Evolutionary conservation across 2,329 filamentous ascomycete species (phyloP).

Genomic region (Aplosporella prunicola): DNA sequence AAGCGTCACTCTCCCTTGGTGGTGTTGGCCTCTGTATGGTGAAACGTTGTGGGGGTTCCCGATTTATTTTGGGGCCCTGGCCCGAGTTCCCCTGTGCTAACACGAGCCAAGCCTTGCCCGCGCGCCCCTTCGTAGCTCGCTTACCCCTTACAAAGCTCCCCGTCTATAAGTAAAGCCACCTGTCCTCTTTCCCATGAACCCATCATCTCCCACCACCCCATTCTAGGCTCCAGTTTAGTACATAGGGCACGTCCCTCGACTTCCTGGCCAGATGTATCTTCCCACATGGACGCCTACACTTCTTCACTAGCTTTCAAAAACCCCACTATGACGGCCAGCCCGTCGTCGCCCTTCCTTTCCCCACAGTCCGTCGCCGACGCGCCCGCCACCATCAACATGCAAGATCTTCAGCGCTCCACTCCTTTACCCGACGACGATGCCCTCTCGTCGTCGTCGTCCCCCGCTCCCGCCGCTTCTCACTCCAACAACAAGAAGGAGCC

Average conservation of each 20-base stretch:
- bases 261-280: conserved; percentile 3
- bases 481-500: conserved; percentile 44
- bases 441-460: conserved; percentile 5
- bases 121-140: conserved; percentile 3
- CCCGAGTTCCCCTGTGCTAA: too few species aligned
- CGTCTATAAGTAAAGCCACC: conserved; percentile 10
- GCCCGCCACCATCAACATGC: conserved; percentile 31
- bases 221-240: too few species aligned
- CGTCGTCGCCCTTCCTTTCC: conserved; percentile 3
- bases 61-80: too few species aligned
- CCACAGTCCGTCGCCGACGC: conserved; percentile 3
- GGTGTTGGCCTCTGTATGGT: too few species aligned
- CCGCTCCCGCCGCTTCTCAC: conserved; percentile 1
- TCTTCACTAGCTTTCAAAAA: conserved; percentile 4
- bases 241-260: conserved; percentile 8
- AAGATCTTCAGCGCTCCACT: conserved; percentile 26
- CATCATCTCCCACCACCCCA: conserved; percentile 4
- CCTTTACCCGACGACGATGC: conserved; percentile 15
- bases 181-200: conserved; percentile 5
- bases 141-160: conserved; percentile 1
- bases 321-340: conserved; percentile 5
- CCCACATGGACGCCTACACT: conserved; percentile 4
- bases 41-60: too few species aligned
- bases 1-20: too few species aligned
- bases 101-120: too few species aligned